These are phyloP conservation scores for Hexamita inflata DNA, from an alignment of 208 protist genomes.

Conservation along the genomic window DNA sequence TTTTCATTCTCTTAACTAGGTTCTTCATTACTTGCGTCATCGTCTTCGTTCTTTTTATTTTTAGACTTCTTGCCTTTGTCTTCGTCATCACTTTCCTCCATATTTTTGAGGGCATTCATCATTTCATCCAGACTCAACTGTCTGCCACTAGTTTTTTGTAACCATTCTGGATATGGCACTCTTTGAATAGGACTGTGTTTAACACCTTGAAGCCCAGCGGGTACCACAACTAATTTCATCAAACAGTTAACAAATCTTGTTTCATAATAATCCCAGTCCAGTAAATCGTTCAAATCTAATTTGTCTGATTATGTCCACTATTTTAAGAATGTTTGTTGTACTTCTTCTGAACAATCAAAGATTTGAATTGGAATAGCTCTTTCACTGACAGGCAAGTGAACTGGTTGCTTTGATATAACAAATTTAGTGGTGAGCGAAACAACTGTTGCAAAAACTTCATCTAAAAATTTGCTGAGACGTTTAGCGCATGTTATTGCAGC, in stretches of 20 bases:
- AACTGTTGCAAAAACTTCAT: slow-evolving; percentile 86
- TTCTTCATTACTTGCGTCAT: too few species aligned
- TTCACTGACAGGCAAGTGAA: slow-evolving; percentile 78
- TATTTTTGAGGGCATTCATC: too few species aligned
- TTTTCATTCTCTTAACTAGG: too few species aligned
- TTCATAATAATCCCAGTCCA: slow-evolving; percentile 89
- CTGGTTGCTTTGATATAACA: slow-evolving; percentile 82
- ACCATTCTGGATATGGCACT: slow-evolving; percentile 10
- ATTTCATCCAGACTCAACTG: too few species aligned
- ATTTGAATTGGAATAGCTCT: slow-evolving; percentile 86
- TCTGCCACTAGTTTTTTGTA: too few species aligned
- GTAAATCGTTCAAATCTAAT: slow-evolving; percentile 65
- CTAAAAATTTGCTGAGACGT: slow-evolving; percentile 88
- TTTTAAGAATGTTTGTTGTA: slow-evolving; percentile 64
- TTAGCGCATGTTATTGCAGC: slow-evolving; percentile 82
- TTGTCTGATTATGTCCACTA: slow-evolving; percentile 67
- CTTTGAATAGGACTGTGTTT: slow-evolving; percentile 68
- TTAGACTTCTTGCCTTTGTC: too few species aligned
- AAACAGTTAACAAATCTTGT: slow-evolving; percentile 76
- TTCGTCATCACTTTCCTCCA: too few species aligned
- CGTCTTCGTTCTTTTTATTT: too few species aligned
- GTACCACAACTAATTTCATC: slow-evolving; percentile 98
- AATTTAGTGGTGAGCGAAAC: slow-evolving; percentile 81
- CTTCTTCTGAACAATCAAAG: slow-evolving; percentile 71
- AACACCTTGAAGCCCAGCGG: slow-evolving; percentile 82